A percentile compares a stretch with the other conserved stretches of the same genome.
Evolutionary conservation across 345 rosid genomes (phyloP).

Genomic region (Diplotaxis tenuifolia): DNA sequence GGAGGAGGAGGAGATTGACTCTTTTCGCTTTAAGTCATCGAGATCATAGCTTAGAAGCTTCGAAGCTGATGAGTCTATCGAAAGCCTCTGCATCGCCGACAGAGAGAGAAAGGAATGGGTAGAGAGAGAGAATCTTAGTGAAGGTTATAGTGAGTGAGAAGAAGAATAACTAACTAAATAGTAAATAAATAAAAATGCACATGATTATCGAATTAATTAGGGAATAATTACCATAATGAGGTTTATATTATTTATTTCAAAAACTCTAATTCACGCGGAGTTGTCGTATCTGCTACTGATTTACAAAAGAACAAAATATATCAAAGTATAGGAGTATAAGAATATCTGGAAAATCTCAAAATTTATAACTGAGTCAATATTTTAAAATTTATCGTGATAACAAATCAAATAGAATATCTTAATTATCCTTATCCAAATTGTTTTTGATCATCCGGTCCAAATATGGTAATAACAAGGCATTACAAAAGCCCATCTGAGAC

Average conservation of each 20-base stretch:
- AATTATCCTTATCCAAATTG: background rate
- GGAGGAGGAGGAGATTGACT: constrained; percentile 26
- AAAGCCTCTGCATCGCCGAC: constrained; percentile 78
- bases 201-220: constrained; percentile 4
- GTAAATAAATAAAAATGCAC: background rate
- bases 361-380: background rate
- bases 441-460: background rate
- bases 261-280: constrained; percentile 15
- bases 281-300: constrained; percentile 23
- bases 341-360: background rate
- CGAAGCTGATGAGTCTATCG: constrained; percentile 74
- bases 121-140: constrained; percentile 20
- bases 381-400: background rate
- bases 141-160: background rate
- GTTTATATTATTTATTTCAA: background rate
- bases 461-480: background rate
- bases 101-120: constrained; percentile 16
- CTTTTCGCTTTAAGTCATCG: constrained; percentile 38
- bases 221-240: background rate
- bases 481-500: constrained; percentile 5
- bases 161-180: background rate
- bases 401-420: background rate
- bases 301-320: background rate
- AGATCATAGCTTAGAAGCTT: constrained; percentile 51
- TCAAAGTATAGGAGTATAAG: background rate